phyloP scores from a whole-genome alignment of 129 eudicot species.

The Logfia minima region DNA sequence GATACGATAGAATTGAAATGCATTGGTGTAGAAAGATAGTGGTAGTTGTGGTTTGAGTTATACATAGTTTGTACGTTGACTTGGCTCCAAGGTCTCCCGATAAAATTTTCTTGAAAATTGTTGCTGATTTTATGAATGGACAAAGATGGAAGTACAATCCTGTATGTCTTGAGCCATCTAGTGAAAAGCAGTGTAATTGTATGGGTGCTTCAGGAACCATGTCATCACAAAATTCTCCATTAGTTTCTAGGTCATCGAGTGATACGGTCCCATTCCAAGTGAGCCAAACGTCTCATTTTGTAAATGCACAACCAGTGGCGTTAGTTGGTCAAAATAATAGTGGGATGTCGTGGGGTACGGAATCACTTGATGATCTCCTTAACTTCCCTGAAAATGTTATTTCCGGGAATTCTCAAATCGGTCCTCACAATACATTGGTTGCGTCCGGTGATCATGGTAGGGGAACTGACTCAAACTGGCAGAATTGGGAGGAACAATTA shows the following conservation, averaged over 20 bases:
- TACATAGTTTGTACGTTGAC: slow-evolving; percentile 18
- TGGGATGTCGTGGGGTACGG: slow-evolving; percentile 51
- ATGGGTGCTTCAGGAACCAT: slow-evolving; percentile 44
- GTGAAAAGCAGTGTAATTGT: slow-evolving; percentile 40
- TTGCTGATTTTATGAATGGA: slow-evolving; percentile 40
- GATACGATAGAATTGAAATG: slow-evolving; percentile 10
- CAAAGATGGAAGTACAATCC: slow-evolving; percentile 44
- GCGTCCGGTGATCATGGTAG: slow-evolving; percentile 38
- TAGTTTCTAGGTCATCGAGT: slow-evolving; percentile 44
- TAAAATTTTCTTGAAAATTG: neutral
- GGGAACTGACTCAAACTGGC: slow-evolving; percentile 53
- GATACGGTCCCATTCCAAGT: slow-evolving; percentile 39
- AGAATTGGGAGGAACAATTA: slow-evolving; percentile 69
- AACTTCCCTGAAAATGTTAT: slow-evolving; percentile 39
- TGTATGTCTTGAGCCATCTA: slow-evolving; percentile 42
- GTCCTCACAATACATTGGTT: slow-evolving; percentile 31
- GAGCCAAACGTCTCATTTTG: slow-evolving; percentile 31
- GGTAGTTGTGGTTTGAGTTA: slow-evolving; percentile 10
- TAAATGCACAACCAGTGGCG: slow-evolving; percentile 27
- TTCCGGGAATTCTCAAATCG: slow-evolving; percentile 42
- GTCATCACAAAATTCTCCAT: slow-evolving; percentile 39
- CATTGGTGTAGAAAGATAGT: slow-evolving; percentile 11
- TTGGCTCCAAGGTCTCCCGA: slow-evolving; percentile 22
- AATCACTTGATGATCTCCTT: slow-evolving; percentile 49
- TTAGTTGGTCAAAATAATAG: slow-evolving; percentile 38